Evolutionary conservation across 805 yeast genomes (phyloP), one percentile per base, ranked within the genome.

Genomic region (fission yeast (Schizosaccharomyces pombe)): DNA sequence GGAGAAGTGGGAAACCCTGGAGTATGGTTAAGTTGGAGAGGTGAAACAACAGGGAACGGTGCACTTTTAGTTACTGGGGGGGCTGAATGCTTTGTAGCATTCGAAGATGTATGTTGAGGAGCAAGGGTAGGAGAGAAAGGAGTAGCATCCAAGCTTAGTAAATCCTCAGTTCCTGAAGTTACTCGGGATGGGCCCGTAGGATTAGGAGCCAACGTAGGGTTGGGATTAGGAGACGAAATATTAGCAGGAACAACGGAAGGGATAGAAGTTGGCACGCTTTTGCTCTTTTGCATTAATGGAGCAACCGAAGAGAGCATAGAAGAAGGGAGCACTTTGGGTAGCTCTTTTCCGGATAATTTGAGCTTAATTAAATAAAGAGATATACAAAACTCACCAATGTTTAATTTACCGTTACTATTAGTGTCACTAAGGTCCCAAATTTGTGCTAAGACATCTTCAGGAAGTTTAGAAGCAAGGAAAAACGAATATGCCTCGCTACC

Each of bases 371-470:
- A 74, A 64, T 80, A 89, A 85, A 91, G 81, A 16, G 97, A 96
- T 63, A 91, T 80, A 2, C 93, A 79, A 65, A 91, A 91, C 65
- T 91, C 98, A 59, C 77, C 72, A 61, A 75, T 77, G 52, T 84
- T 74, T 63, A 91, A 85, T 47, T 74, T 74, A 28, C 95, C 96
- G 47, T 83, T 77, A 65, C 85, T 85, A 60, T 84, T 82, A 58
- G 85, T 74, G 65, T 91, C 96, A 8, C 97, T 78, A 60, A 91
- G 72, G 67, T 91, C 98, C 99, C 99, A 91, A 47, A 89, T 79
- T 26, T 77, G 69, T 1, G 97, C 98, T 58, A 91, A 73, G 22
- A 77, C 79, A 54, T 84, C 87, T 62, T 87, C 95, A 54, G 79
- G 75, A 57, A 91, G 75, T 58, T 84, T 82, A 2, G 97, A 89